These are phyloP conservation scores for Tilletia indica DNA, from an alignment of 1,284 basidiomycete species.

Conservation along the genomic window DNA sequence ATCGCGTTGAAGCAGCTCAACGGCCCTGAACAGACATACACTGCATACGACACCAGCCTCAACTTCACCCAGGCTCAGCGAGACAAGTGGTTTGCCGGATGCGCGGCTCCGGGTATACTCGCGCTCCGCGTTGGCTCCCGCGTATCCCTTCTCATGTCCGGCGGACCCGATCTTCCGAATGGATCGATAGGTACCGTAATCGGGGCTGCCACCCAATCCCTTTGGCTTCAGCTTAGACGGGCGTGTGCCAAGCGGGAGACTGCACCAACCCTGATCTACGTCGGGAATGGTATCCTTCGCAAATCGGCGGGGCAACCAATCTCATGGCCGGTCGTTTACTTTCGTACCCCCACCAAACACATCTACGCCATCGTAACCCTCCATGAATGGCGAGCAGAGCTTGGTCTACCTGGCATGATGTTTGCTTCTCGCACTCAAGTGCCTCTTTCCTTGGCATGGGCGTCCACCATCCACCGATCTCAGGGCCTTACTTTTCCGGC, in stretches of 20 bases:
- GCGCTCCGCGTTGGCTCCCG: not conserved
- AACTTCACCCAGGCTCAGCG: not conserved
- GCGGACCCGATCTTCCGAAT: not conserved
- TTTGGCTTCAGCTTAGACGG: not conserved
- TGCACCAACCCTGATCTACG: not conserved
- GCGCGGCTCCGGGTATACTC: not conserved
- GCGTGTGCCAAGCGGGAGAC: not conserved
- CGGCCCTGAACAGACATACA: not conserved
- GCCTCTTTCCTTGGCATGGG: not conserved
- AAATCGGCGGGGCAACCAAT: not conserved
- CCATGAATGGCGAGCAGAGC: not conserved
- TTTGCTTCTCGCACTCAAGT: not conserved
- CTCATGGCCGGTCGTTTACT: not conserved
- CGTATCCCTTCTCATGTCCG: not conserved
- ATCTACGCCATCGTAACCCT: not conserved
- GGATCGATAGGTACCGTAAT: not conserved
- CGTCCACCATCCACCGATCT: not conserved
- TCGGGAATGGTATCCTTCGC: not conserved
- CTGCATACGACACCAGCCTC: not conserved
- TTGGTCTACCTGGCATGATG: too few species aligned
- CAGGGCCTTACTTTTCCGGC: not conserved
- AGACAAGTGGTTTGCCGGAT: not conserved
- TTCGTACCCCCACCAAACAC: not conserved
- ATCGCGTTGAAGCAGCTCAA: not conserved
- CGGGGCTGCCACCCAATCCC: not conserved